Conservation (phyloP, 2,329 filamentous ascomycete genomes). For the Paraphaeosphaeria minitans region DNA sequence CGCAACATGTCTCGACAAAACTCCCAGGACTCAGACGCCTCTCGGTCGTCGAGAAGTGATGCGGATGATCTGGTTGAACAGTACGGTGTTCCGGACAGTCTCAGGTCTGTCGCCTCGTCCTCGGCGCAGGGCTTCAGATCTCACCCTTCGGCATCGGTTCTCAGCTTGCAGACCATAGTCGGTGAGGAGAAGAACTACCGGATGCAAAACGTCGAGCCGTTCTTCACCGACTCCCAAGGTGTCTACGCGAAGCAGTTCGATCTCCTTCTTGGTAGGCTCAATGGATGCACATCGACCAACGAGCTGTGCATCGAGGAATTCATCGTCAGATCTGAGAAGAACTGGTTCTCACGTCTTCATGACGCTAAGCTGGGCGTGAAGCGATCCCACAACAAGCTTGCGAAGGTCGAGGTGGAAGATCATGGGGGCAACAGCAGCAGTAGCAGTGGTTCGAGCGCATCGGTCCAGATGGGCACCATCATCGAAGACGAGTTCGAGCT, state of each 20-base stretch:
- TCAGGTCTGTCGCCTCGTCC: slow-evolving; percentile 1
- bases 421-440: slow-evolving; percentile 1
- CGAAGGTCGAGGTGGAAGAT: neutral
- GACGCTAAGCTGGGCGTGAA: slow-evolving; percentile 26
- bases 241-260: slow-evolving; percentile 59
- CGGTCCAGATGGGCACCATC: slow-evolving; percentile 4
- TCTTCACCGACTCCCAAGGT: slow-evolving; percentile 69
- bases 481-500: slow-evolving; percentile 28
- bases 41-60: slow-evolving; percentile 7
- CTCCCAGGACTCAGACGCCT: slow-evolving; percentile 18
- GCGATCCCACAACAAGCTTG: slow-evolving; percentile 9
- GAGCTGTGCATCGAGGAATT: slow-evolving; percentile 69
- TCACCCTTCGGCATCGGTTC: slow-evolving; percentile 29
- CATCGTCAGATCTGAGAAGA: slow-evolving; percentile 68
- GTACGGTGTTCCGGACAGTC: neutral
- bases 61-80: neutral
- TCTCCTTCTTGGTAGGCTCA: slow-evolving; percentile 43
- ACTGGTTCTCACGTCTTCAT: slow-evolving; percentile 59
- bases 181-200: slow-evolving; percentile 66
- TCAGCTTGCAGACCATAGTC: slow-evolving; percentile 63
- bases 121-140: slow-evolving; percentile 4
- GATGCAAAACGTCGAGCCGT: slow-evolving; percentile 69
- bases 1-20: slow-evolving; percentile 17
- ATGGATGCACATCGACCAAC: slow-evolving; percentile 61
- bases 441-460: slow-evolving; percentile 6